These are phyloP conservation scores for Trichoderma sp. DNA, from an alignment of 2,329 filamentous ascomycete genomes.

Conservation along the genomic window DNA sequence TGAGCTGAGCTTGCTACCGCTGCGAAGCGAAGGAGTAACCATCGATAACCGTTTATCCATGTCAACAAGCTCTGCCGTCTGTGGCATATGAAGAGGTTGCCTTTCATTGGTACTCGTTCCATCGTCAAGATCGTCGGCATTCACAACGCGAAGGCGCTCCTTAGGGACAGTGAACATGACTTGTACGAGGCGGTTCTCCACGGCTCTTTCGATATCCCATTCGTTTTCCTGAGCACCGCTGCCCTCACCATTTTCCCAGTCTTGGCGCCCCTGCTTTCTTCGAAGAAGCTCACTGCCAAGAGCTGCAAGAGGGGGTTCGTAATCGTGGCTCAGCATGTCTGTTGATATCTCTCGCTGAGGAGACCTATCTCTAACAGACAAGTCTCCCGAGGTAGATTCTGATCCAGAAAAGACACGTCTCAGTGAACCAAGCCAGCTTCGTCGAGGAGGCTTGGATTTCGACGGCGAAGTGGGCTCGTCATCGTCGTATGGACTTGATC, in stretches of 20 bases:
- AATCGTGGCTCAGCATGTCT: constrained; percentile 42
- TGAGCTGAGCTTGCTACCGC: constrained; percentile 3
- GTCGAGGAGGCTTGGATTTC: constrained; percentile 54
- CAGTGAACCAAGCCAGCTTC: constrained; percentile 70
- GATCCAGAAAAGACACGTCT: constrained; percentile 61
- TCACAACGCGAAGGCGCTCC: constrained; percentile 85
- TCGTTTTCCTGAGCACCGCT: constrained; percentile 54
- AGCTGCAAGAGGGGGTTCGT: constrained; percentile 46
- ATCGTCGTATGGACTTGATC: constrained; percentile 33
- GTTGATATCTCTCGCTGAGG: constrained; percentile 34
- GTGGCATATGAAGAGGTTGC: constrained; percentile 30
- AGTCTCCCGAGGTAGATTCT: constrained; percentile 34
- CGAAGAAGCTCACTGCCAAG: constrained; percentile 52
- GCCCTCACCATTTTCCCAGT: constrained; percentile 49
- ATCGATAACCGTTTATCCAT: constrained; percentile 28
- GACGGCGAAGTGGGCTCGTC: constrained; percentile 56
- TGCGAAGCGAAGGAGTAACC: constrained; percentile 1
- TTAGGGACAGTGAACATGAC: constrained; percentile 94
- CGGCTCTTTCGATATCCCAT: constrained; percentile 75
- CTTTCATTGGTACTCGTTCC: constrained; percentile 34
- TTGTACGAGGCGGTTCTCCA: constrained; percentile 71
- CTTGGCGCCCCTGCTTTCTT: constrained; percentile 56
- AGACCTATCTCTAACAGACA: constrained; percentile 32
- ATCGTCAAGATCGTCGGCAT: constrained; percentile 59
- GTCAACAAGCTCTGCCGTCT: constrained; percentile 45